Evolutionary conservation across 768 basidiomycete genomes (phyloP), one percentile per base, ranked within the genome.

Genomic region (Tylopilus sp.): DNA sequence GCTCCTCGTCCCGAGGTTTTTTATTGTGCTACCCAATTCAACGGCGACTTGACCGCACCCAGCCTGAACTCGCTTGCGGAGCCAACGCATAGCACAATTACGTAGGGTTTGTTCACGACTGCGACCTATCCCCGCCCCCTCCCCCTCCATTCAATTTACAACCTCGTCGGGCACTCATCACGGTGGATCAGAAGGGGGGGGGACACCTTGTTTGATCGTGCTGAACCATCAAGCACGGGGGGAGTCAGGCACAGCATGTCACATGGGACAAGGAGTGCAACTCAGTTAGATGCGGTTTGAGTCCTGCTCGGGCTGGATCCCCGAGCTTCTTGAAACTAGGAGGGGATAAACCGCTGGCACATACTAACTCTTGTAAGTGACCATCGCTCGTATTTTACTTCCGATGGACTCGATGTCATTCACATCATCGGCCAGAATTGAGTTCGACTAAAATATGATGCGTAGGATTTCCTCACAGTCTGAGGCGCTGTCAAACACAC

Each of bases 121-220:
- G 35, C 44, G 45, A 15, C 45, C 44, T 50, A 40, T 47, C 48
- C 25, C 51, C 55, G 33, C 39, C n/a, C 40, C 47, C 48, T 36
- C 5, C 25, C 28, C 7, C 2, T 28, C 44, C n/a, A 20, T 38
- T 35, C 22, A 22, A 42, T 12, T 10, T 13, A 40, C 9, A n/a
- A 6, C 28, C 7, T 31, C 30, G 30, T 12, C n/a, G 11, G 23
- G 20, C 35, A 40, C 39, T 48, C 41, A 40, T 28, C 7, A 38
- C 41, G 44, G 46, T 31, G 23, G 22, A 31, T 48, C 9, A 11
- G 33, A 20, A 31, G 21, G 18, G 46, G 30, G 40, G 44, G n/a
- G n/a, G n/a, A n/a, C n/a, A 43, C 40, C 12, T 5, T 17, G 15
- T 35, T 23, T 40, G 31, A 17, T 61, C 55, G 21, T 17, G 25